phyloP scores from a whole-genome alignment of 2,329 filamentous ascomycete species.

The Botrytis hyacinthi region DNA sequence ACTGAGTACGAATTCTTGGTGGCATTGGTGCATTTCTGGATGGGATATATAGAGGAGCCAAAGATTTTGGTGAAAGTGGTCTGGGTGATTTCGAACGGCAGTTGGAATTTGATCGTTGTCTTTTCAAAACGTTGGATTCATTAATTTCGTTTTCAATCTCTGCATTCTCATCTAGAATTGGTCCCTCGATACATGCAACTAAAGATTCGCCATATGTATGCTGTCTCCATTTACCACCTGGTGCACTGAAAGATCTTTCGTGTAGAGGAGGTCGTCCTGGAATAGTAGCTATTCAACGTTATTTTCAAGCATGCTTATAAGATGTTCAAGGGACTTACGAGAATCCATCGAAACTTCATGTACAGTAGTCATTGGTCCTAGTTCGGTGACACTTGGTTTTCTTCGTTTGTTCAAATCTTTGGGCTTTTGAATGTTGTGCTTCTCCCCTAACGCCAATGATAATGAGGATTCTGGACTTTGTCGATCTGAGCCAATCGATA shows the following conservation, averaged over 20 bases:
- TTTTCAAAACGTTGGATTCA: slow-evolving; percentile 10
- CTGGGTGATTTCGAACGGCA: slow-evolving; percentile 30
- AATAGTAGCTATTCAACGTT: slow-evolving; percentile 55
- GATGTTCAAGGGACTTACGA: slow-evolving; percentile 49
- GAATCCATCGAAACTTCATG: slow-evolving; percentile 68
- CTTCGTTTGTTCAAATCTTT: slow-evolving; percentile 59
- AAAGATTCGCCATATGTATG: slow-evolving; percentile 42
- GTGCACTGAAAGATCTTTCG: slow-evolving; percentile 63
- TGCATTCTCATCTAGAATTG: slow-evolving; percentile 39
- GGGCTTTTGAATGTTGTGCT: slow-evolving; percentile 48
- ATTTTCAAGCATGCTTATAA: slow-evolving; percentile 19
- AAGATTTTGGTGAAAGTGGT: slow-evolving; percentile 52
- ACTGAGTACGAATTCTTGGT: slow-evolving; percentile 26
- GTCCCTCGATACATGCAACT: slow-evolving; percentile 38
- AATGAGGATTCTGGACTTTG: slow-evolving; percentile 45
- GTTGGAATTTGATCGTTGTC: background rate
- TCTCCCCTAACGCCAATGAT: slow-evolving; percentile 40
- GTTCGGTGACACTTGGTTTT: slow-evolving; percentile 62
- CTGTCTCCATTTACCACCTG: slow-evolving; percentile 49
- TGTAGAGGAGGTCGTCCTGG: slow-evolving; percentile 63
- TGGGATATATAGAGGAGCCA: slow-evolving; percentile 59
- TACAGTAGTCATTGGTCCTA: slow-evolving; percentile 67
- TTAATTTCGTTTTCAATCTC: slow-evolving; percentile 30
- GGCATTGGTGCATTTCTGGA: slow-evolving; percentile 23
- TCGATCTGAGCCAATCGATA: slow-evolving; percentile 40